Base-by-base conservation (phyloP, 495 filamentous ascomycete species). In the Friedmanniomyces simplex region DNA sequence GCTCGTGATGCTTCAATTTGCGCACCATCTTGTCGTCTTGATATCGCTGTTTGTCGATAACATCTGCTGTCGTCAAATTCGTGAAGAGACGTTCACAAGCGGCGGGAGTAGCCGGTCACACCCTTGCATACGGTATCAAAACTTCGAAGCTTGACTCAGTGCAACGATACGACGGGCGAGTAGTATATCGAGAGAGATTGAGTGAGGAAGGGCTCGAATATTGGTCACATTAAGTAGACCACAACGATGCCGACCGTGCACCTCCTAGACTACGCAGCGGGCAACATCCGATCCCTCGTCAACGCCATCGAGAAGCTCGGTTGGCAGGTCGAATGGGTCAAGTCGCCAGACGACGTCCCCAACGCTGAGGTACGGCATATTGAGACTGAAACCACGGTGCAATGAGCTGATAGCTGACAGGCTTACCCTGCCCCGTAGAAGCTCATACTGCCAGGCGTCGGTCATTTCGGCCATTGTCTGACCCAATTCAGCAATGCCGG, bases 291-390 rank as follows among this genome's bases (percentile, higher is more conserved):
- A 50, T 95, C 89, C 47, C 78, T 98, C 63, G 90, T 89, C 68
- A 98, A 98, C 74, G 93, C 93, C 61, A 94, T 98, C 67, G 91
- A 98, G 69, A 89, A 88, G 71, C 74, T 89, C 54, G 93, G 94
- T 55, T 97, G 91, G 69, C 80, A 83, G 53, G 89, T 98, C 14
- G 87, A 93, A 76, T 97, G 91, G 93, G 77, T 98, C 60, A 87
- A 78, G 55, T 79, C 79, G 12, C 94, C 94, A 13, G 80, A 83
- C 36, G 91, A 97, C 67, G 80, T 98, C 46, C 75, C 79, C 52
- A 79, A 84, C 65, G 93, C 90, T 45, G 88, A 96, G 71, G 90
- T 95, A 32, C n/a, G n/a, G n/a, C n/a, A 73, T 60, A 77, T 62
- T 26, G 20, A 14, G 18, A 28, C 42, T 16, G 24, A 12, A 22